Evolutionary conservation across 73 alveolate species (phyloP).

Genomic region (Paramecium bursaria): DNA sequence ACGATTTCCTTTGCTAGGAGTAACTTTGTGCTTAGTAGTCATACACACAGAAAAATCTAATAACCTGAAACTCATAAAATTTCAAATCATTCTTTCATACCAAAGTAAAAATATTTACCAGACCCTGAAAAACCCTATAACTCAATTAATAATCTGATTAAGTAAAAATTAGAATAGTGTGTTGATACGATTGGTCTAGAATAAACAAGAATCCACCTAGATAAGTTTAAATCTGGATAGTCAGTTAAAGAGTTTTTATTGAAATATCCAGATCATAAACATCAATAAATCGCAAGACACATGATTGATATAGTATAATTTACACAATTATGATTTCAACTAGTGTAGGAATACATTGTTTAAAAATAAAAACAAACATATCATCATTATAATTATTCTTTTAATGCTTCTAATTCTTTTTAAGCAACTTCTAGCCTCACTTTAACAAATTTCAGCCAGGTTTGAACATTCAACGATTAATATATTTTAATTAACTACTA

Average conservation of each 20-base stretch:
- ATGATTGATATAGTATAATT: too few relatives aligned
- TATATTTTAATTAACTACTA: not conserved
- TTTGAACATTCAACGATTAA: not conserved
- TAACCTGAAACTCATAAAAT: conserved; percentile 14
- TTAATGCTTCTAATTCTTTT: not conserved
- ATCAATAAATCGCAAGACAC: conserved; percentile 22
- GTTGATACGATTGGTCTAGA: conserved; percentile 37
- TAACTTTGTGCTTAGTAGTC: not conserved
- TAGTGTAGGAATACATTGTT: too few relatives aligned
- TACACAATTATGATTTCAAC: too few relatives aligned
- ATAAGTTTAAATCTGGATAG: not conserved
- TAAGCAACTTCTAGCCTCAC: not conserved
- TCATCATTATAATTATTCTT: too few relatives aligned
- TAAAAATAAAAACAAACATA: too few relatives aligned
- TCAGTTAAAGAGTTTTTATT: conserved; percentile 37
- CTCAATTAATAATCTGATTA: not conserved
- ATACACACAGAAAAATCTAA: conserved; percentile 19
- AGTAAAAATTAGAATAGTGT: conserved; percentile 40
- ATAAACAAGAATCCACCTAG: conserved; percentile 9
- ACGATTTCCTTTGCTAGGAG: not conserved
- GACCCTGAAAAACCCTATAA: conserved; percentile 21
- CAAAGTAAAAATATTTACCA: conserved; percentile 10
- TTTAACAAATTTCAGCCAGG: not conserved
- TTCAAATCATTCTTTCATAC: not conserved
- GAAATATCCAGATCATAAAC: conserved; percentile 39